Percentiles rank a stretch among this genome's conserved stretches.
Evolutionary conservation across 2,329 filamentous ascomycete species (phyloP).

Genomic region (Pestalotiopsis fici): DNA sequence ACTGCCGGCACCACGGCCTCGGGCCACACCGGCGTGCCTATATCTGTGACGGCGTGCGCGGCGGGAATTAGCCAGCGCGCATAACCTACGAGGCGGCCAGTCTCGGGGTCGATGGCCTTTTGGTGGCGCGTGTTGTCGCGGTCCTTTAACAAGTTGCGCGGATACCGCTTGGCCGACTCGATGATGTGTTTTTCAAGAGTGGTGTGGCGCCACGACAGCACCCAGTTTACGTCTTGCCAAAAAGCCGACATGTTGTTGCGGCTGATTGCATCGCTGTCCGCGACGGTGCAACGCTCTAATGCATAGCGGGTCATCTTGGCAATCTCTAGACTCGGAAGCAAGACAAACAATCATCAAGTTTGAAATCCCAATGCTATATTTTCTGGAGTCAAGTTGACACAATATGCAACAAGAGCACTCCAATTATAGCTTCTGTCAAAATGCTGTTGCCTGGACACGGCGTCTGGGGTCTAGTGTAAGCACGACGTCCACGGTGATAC

Average conservation of each 20-base stretch:
- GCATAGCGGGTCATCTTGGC: not conserved
- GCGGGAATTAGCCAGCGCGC: conserved; percentile 5
- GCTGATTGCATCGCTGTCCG: conserved; percentile 17
- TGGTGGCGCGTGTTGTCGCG: conserved; percentile 9
- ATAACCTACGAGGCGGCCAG: conserved; percentile 8
- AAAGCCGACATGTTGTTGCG: conserved; percentile 19
- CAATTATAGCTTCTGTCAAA: too few species aligned
- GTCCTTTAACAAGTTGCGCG: conserved; percentile 7
- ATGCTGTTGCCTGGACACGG: not conserved
- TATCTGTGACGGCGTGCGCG: not conserved
- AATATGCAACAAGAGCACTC: too few species aligned
- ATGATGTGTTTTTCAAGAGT: conserved; percentile 19
- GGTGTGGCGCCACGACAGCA: conserved; percentile 18
- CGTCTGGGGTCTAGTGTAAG: not conserved
- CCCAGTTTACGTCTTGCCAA: conserved; percentile 17
- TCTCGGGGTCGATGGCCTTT: conserved; percentile 7
- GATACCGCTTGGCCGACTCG: conserved; percentile 16
- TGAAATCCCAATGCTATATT: too few species aligned
- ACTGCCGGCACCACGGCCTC: conserved; percentile 6
- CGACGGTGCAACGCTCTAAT: conserved; percentile 10
- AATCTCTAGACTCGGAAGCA: not conserved
- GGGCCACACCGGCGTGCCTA: conserved; percentile 1
- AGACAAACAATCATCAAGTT: too few species aligned
- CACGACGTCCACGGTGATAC: not conserved
- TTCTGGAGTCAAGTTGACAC: too few species aligned